phyloP scores from a whole-genome alignment of 2,329 filamentous ascomycete genomes.

The Phialocephala subalpina region DNA sequence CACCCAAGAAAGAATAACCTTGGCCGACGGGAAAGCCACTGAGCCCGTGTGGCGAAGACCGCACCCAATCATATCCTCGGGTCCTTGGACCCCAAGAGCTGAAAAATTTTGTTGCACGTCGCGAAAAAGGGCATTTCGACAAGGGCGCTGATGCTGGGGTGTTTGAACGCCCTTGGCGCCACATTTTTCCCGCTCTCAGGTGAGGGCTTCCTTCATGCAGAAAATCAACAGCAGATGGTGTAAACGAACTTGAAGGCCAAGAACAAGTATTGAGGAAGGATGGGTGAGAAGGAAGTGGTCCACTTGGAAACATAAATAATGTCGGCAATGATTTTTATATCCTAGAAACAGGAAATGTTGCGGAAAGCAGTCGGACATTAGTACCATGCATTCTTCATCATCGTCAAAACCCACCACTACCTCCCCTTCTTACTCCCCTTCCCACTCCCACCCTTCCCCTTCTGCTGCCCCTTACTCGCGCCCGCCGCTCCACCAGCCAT shows the following conservation, averaged over 20 bases:
- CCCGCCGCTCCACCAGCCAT: constrained; percentile 62
- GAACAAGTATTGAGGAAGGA: not conserved
- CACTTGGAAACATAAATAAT: too few species aligned
- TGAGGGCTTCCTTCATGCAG: not conserved
- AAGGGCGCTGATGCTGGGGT: not conserved
- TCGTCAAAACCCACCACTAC: not conserved
- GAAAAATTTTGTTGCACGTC: not conserved
- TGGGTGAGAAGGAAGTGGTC: not conserved
- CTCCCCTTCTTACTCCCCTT: constrained; percentile 40
- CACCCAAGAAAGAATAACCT: too few species aligned
- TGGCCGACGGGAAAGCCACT: too few species aligned
- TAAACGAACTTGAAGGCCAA: too few species aligned
- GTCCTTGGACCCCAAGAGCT: not conserved
- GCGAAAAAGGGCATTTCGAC: not conserved
- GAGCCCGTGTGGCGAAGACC: too few species aligned
- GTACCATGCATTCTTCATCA: not conserved
- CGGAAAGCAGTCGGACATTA: too few species aligned
- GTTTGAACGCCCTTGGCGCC: constrained; percentile 1
- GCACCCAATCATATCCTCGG: not conserved
- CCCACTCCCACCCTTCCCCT: constrained; percentile 38
- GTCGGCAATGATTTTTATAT: too few species aligned
- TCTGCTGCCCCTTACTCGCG: constrained; percentile 39
- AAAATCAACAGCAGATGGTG: not conserved
- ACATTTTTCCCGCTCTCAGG: not conserved
- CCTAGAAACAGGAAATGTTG: too few species aligned